Evolutionary conservation across 768 basidiomycete species (phyloP), one percentile per base, ranked within the genome.

Genomic region (Psilocybe tampanensis): DNA sequence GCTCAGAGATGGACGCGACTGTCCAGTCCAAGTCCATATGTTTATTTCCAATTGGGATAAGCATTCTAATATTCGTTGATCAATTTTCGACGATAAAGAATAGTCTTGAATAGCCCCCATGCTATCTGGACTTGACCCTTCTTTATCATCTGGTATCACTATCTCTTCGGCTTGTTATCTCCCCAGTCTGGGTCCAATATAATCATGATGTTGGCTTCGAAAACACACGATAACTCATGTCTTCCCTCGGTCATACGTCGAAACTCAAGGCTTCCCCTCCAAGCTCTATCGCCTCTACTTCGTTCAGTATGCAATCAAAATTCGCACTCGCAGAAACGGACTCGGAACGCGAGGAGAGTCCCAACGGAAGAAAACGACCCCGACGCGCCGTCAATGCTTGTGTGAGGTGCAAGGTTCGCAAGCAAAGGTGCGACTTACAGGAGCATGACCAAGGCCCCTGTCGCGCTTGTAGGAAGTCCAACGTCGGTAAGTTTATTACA

Each of bases 341-440:
- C 29, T 55, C 54, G 1, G 54, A 55, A 39, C 45, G 54, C 8
- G 54, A 55, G 22, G 54, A 55, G 45, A 55, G 54, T 18, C 15
- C 41, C 17, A 48, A 47, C n/a, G 45, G 45, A 11, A 34, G 47
- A 15, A 48, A 55, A 34, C 15, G 54, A 9, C 13, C 54, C 8
- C 19, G 47, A 6, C 29, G 54, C 11, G 36, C 54, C 6, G 54
- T 26, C 15, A 55, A 55, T 18, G 54, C 54, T 22, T 55, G 54
- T 42, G 45, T 55, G 11, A 47, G 54, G n/a, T 55, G 54, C 45
- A 55, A 55, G 18, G 54, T 47, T 12, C n/a, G 54, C 9, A 55
- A 55, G 26, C 54, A 55, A 26, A 34, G 54, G 36, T 55, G 54
- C 33, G 54, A 55, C 45, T 55, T 48, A 29, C 54, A 55, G 34